Evolutionary conservation across 805 yeast genomes (phyloP).

Genomic region (Cyberlindnera meyerae): DNA sequence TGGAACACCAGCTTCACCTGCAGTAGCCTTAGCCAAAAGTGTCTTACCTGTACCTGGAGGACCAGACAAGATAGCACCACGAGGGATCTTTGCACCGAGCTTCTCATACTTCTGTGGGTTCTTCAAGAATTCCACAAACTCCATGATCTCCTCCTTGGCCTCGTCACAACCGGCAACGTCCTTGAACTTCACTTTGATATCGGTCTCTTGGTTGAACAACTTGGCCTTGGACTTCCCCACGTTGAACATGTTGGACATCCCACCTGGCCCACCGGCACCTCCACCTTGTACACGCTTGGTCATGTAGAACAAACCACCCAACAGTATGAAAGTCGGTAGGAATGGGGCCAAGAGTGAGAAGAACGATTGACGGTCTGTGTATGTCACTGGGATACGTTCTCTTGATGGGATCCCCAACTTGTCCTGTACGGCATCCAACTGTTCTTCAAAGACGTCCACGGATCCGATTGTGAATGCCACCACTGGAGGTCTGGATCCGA

Average conservation of each 20-base stretch:
- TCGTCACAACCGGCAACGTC: slow-evolving; percentile 96
- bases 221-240: slow-evolving; percentile 78
- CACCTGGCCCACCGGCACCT: slow-evolving; percentile 42
- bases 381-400: slow-evolving; percentile 74
- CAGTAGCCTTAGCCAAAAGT: slow-evolving; percentile 87
- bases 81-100: slow-evolving; percentile 89
- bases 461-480: slow-evolving; percentile 85
- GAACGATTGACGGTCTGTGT: slow-evolving; percentile 63
- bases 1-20: slow-evolving; percentile 96
- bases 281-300: slow-evolving; percentile 38
- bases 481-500: slow-evolving; percentile 35
- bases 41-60: slow-evolving; percentile 99
- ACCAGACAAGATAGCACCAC: slow-evolving; percentile 92
- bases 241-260: slow-evolving; percentile 65
- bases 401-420: slow-evolving; percentile 58
- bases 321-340: slow-evolving; percentile 72
- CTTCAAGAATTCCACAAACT: slow-evolving; percentile 84
- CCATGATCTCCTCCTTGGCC: slow-evolving; percentile 93
- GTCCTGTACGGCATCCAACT: slow-evolving; percentile 69
- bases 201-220: slow-evolving; percentile 76
- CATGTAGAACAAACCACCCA: slow-evolving; percentile 61
- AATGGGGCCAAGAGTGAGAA: slow-evolving; percentile 62
- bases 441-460: slow-evolving; percentile 78
- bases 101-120: slow-evolving; percentile 80
- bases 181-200: slow-evolving; percentile 73